Conservation (phyloP, 208 protist species). For the Hexamita inflata region DNA sequence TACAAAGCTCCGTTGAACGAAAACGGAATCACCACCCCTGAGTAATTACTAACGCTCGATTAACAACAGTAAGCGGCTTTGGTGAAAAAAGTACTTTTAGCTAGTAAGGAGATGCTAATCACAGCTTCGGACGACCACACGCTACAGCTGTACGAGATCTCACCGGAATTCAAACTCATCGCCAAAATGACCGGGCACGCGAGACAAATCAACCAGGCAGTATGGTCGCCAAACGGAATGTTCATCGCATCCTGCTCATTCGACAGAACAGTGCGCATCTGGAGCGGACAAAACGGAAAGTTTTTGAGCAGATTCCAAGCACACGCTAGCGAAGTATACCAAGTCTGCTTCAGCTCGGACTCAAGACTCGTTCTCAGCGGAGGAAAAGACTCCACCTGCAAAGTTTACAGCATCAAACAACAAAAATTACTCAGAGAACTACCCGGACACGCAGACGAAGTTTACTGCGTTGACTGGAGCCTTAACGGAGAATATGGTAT, state of each 20-base stretch:
- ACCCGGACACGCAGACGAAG: conserved; percentile 87
- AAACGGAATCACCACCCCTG: not conserved
- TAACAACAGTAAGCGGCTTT: conserved; percentile 54
- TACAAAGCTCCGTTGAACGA: conserved; percentile 41
- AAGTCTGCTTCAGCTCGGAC: conserved; percentile 80
- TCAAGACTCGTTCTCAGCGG: conserved; percentile 71
- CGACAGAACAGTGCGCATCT: conserved; percentile 89
- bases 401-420: conserved; percentile 71
- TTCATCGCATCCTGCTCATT: conserved; percentile 83
- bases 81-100: conserved; percentile 62
- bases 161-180: conserved; percentile 59
- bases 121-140: conserved; percentile 88
- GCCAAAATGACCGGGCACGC: conserved; percentile 56
- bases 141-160: conserved; percentile 81
- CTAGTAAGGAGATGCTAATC: conserved; percentile 65
- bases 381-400: conserved; percentile 84
- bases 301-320: conserved; percentile 42
- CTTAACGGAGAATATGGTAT: conserved; percentile 79
- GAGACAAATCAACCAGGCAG: conserved; percentile 66
- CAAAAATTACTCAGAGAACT: conserved; percentile 75
- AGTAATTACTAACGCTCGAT: conserved; percentile 11
- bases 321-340: conserved; percentile 66
- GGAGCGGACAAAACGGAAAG: conserved; percentile 42
- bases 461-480: conserved; percentile 81
- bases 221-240: conserved; percentile 84